A percentile compares a stretch with the other conserved stretches of the same genome.
Conservation (phyloP, 2,329 filamentous ascomycete genomes). For the Diaporthe velutina region DNA sequence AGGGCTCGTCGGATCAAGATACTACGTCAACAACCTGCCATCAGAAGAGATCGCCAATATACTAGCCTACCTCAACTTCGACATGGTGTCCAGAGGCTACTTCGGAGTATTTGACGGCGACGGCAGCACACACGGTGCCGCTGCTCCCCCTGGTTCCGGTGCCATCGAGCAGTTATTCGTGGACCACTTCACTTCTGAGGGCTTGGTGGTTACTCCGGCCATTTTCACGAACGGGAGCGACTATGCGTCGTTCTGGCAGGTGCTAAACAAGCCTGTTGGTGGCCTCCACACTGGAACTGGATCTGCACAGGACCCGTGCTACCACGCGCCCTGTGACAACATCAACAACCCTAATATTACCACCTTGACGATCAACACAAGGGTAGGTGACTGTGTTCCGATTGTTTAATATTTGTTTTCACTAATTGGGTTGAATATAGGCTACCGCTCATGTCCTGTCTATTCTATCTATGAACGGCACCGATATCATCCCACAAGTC, state of each 20-base stretch:
- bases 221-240: constrained; percentile 46
- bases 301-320: constrained; percentile 49
- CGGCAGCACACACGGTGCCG: constrained; percentile 16
- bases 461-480: neutral
- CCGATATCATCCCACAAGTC: neutral
- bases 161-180: constrained; percentile 50
- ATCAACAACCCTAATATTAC: constrained; percentile 49
- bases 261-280: constrained; percentile 51
- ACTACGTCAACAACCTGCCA: constrained; percentile 53
- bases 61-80: constrained; percentile 56
- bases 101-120: constrained; percentile 49
- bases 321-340: constrained; percentile 52
- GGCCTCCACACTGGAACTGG: constrained; percentile 50
- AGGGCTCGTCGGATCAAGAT: constrained; percentile 51
- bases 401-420: neutral
- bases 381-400: constrained; percentile 36
- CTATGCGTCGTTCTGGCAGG: constrained; percentile 46
- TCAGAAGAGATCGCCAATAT: constrained; percentile 49
- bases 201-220: constrained; percentile 46
- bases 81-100: constrained; percentile 54
- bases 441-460: constrained; percentile 6
- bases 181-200: constrained; percentile 46
- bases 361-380: constrained; percentile 49
- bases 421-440: neutral
- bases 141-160: constrained; percentile 44